phyloP scores from a whole-genome alignment of 768 basidiomycete species.

The Trametes cingulata region DNA sequence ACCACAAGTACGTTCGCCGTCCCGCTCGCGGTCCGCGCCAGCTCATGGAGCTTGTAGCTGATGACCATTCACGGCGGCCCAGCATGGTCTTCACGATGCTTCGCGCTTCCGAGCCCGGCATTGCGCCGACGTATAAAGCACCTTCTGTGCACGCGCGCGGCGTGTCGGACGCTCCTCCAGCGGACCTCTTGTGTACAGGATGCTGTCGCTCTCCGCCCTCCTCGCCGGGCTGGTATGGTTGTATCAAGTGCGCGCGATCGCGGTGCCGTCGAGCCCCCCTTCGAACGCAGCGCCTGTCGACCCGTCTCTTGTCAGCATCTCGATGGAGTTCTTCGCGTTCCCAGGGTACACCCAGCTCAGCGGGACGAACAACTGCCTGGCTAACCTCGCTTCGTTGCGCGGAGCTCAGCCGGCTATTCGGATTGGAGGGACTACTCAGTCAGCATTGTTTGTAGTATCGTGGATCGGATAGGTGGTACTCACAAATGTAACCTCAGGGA shows the following conservation, averaged over 20 bases:
- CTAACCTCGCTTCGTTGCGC: constrained; percentile 33
- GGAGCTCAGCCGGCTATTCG: constrained; percentile 37
- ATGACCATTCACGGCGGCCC: neutral
- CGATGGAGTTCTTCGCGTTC: constrained; percentile 43
- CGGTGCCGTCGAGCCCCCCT: constrained; percentile 32
- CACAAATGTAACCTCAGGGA: constrained; percentile 31
- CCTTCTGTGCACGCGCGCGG: neutral
- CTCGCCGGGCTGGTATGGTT: constrained; percentile 3
- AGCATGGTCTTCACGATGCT: neutral
- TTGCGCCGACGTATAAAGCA: constrained; percentile 13
- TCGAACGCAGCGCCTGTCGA: constrained; percentile 31
- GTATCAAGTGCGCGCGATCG: neutral
- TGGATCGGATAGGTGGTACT: neutral
- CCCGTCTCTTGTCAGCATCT: constrained; percentile 36
- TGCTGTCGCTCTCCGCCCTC: constrained; percentile 1
- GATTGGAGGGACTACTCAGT: constrained; percentile 44
- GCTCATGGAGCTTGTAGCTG: neutral
- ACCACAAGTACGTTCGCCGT: neutral
- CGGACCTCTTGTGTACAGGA: neutral
- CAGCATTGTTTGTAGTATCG: constrained; percentile 1
- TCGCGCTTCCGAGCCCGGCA: neutral
- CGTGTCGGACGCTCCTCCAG: neutral
- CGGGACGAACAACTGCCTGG: constrained; percentile 37
- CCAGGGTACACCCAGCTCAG: constrained; percentile 36
- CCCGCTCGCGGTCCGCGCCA: constrained; percentile 9